Evolutionary conservation across 2,329 filamentous ascomycete genomes (phyloP).

Genomic region (Colletotrichum nymphaeae): DNA sequence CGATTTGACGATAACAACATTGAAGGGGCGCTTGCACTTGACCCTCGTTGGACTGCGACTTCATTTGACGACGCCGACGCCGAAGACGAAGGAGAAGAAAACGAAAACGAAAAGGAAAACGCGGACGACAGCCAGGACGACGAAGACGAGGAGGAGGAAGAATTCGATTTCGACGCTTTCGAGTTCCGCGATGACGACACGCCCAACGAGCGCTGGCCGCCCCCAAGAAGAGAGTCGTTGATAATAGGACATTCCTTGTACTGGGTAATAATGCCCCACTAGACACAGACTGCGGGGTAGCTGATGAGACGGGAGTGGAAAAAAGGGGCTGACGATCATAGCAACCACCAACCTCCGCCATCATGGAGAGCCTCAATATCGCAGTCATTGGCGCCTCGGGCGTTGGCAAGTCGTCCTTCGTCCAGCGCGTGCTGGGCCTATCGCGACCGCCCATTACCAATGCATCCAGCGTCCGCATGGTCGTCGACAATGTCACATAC

Average conservation of each 20-base stretch:
- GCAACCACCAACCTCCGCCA: slow-evolving; percentile 40
- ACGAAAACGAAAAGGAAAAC: slow-evolving; percentile 32
- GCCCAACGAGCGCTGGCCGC: slow-evolving; percentile 53
- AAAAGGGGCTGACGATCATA: slow-evolving; percentile 37
- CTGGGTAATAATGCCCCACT: slow-evolving; percentile 48
- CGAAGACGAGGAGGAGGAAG: slow-evolving; percentile 5
- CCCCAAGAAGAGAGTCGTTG: slow-evolving; percentile 61
- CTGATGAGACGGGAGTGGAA: slow-evolving; percentile 35
- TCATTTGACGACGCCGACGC: slow-evolving; percentile 41
- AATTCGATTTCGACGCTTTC: slow-evolving; percentile 26
- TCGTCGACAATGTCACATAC: slow-evolving; percentile 68
- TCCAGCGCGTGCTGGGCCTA: slow-evolving; percentile 71
- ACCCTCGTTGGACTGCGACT: slow-evolving; percentile 37
- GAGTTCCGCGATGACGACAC: slow-evolving; percentile 51
- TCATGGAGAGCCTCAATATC: slow-evolving; percentile 72
- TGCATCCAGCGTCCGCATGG: slow-evolving; percentile 66
- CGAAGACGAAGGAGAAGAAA: slow-evolving; percentile 30
- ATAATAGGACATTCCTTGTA: slow-evolving; percentile 50
- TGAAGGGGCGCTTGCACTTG: slow-evolving; percentile 42
- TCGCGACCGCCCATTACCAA: slow-evolving; percentile 63
- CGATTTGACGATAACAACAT: slow-evolving; percentile 53
- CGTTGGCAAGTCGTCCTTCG: slow-evolving; percentile 76
- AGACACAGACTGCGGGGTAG: slow-evolving; percentile 33
- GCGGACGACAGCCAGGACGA: slow-evolving; percentile 41
- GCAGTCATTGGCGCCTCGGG: slow-evolving; percentile 74